phyloP scores from a whole-genome alignment of 345 rosid species.

The Gossypium bickii region DNA sequence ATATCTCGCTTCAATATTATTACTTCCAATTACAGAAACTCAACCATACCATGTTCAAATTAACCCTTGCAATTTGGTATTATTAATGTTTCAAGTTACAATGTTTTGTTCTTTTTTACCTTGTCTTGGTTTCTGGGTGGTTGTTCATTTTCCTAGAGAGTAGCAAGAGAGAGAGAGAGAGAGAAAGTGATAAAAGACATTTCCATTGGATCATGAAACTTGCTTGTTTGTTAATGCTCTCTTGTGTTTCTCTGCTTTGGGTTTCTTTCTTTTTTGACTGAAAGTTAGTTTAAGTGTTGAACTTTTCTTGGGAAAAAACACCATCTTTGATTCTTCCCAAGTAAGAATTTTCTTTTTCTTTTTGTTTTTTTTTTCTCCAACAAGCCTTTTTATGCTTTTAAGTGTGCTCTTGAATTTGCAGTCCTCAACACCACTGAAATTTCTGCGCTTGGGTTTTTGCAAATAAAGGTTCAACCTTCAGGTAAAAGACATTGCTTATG shows the following conservation, averaged over 20 bases:
- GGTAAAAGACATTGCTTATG: conserved; percentile 13
- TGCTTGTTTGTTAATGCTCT: conserved; percentile 15
- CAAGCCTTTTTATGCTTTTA: not conserved
- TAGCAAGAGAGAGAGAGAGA: not conserved
- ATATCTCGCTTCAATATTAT: not conserved
- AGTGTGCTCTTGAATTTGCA: conserved; percentile 13
- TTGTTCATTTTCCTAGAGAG: conserved; percentile 13
- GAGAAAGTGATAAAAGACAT: conserved; percentile 8
- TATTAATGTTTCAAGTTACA: not conserved
- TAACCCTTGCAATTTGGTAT: not conserved
- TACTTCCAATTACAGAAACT: not conserved
- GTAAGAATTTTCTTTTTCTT: not conserved
- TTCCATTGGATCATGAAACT: conserved; percentile 27
- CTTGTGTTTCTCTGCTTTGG: conserved; percentile 8
- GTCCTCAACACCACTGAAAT: not conserved
- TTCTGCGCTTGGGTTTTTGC: conserved; percentile 8
- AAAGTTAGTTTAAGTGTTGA: not conserved
- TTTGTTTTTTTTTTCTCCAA: conserved; percentile 1
- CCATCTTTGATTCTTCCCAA: not conserved
- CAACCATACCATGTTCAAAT: not conserved
- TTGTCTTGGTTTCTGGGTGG: conserved; percentile 13
- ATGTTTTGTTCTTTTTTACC: not conserved
- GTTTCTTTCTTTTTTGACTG: not conserved
- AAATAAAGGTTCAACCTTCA: not conserved
- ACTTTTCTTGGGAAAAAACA: conserved; percentile 9